phyloP scores from a whole-genome alignment of 495 filamentous ascomycete species.

The Cladorrhinum samala region DNA sequence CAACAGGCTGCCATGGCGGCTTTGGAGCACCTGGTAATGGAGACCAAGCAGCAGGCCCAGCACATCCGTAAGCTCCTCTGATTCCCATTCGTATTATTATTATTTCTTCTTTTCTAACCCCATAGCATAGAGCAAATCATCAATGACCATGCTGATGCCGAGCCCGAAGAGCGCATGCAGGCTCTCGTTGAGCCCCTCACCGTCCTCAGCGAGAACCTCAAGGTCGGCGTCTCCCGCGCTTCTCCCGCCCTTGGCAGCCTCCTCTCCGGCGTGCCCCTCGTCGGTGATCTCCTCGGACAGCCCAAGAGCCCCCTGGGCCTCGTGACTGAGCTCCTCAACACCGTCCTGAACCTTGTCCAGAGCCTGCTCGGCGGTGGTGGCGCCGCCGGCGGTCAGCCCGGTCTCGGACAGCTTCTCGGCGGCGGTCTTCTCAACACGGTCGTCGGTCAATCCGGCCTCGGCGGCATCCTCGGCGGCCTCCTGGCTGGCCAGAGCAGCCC shows the following conservation, averaged over 20 bases:
- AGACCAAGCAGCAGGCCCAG: constrained; percentile 10
- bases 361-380: background rate
- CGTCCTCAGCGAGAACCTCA: constrained; percentile 9
- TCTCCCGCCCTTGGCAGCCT: constrained; percentile 1
- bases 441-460: background rate
- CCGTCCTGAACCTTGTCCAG: constrained; percentile 2
- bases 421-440: background rate
- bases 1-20: constrained; percentile 1
- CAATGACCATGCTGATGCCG: background rate
- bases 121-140: constrained; percentile 8
- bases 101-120: background rate
- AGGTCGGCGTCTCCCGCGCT: constrained; percentile 5
- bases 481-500: constrained; percentile 2
- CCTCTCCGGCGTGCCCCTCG: background rate
- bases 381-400: background rate
- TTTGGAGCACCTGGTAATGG: constrained; percentile 4
- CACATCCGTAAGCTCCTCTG: constrained; percentile 9
- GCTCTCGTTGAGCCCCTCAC: constrained; percentile 6
- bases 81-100: background rate
- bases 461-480: background rate
- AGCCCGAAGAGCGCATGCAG: constrained; percentile 1
- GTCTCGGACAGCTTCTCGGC: background rate
- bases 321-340: background rate
- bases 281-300: background rate
- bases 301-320: background rate